Evolutionary conservation across 352 stramenopile genomes (phyloP), one percentile per base, ranked within the genome.

Genomic region (Phytophthora lateralis): DNA sequence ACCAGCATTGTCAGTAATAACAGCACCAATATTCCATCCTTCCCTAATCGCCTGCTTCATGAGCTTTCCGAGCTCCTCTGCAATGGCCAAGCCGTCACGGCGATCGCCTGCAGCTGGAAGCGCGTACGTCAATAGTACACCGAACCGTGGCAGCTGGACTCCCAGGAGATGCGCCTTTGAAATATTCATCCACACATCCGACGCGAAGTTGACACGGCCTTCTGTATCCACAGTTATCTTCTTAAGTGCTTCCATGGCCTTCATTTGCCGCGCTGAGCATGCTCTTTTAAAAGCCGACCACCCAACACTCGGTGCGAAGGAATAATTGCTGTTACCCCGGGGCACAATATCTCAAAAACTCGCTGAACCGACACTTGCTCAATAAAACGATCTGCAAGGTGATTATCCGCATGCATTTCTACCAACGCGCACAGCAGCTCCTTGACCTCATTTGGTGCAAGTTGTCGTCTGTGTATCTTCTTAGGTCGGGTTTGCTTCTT

Each of bases 161-260:
- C 29, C 45, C 10, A 52, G 11, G 14, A 52, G 29, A 29, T 52
- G 30, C 3, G 4, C n/a, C 9, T 52, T 30, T 7, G 29, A 27
- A 42, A 52, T 52, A 41, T 42, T 52, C 38, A 32, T 35, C 29
- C 45, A 52, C 12, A 52, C 45, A 8, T 52, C 45, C 30, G 45
- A 26, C 10, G 38, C 7, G 10, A 52, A 3, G 15, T 42, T 52
- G 17, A 42, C 17, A 6, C n/a, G 9, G 6, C 45, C 45, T 3
- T 18, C 29, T 15, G 45, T 30, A 42, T 35, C 30, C 30, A n/a
- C n/a, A n/a, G n/a, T n/a, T n/a, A n/a, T n/a, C n/a, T n/a, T n/a
- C n/a, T n/a, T n/a, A n/a, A n/a, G n/a, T n/a, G n/a, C n/a, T n/a
- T n/a, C n/a, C n/a, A n/a, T n/a, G n/a, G n/a, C n/a, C n/a, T n/a